Evolutionary conservation across 768 basidiomycete species (phyloP), one percentile per base, ranked within the genome.

Genomic region (Clathrus columnatus): DNA sequence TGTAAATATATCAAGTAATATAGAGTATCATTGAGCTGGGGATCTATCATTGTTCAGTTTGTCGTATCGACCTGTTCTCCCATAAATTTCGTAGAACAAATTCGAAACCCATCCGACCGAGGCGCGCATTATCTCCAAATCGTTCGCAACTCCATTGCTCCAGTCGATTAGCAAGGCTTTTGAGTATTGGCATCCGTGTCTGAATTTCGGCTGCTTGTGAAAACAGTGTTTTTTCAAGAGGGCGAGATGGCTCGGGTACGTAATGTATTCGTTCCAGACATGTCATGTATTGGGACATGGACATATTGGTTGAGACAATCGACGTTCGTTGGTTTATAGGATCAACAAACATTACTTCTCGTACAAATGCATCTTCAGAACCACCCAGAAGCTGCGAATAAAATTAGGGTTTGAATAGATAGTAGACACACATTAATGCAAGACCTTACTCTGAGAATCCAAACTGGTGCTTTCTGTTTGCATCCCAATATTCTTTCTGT

Each of bases 281-380:
- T 36, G 86, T 90, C 59, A 91, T 87, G 63, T 95, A 93, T 71
- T 95, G 91, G n/a, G 91, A 92, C 26, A 96, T 73, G 11, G 89
- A 90, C 50, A 97, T 84, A 72, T 97, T 97, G 70, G 92, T 85
- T 26, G 91, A 92, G 30, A 89, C 90, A 60, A 91, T 87, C 41
- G 86, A 86, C 47, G 88, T 86, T 28, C 77, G 82, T 70, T 87
- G 85, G 23, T 77, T 82, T 57, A 80, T 73, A 1, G 94, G 94
- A 69, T 96, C 91, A 32, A 95, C 77, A 65, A 94, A 95, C 4
- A 91, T 91, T 61, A 96, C 85, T 71, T 97, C 94, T 46, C 94
- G 84, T 1, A 96, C 90, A 65, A 88, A 96, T 8, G 94, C 92
- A 63, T 93, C 90, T 72, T 92, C 90, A 59, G 91, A 91, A 36